Conservation (phyloP, 2,329 filamentous ascomycete genomes). For the Lachnellula arida region DNA sequence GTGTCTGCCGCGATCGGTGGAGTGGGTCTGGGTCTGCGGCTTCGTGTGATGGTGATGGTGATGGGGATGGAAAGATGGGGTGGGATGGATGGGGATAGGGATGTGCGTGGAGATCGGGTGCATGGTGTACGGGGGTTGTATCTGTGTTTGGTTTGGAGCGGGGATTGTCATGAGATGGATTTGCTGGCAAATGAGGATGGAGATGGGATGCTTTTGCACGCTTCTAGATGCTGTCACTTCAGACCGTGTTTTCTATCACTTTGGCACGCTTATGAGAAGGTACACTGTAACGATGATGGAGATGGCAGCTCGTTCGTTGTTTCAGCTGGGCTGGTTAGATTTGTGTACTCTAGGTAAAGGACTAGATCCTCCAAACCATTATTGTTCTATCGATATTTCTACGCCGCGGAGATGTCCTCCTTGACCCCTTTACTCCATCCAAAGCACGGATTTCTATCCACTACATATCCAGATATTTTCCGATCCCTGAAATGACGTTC, state of each 20-base stretch:
- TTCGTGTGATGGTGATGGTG: not conserved
- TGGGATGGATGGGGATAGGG: too few species aligned
- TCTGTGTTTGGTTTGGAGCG: not conserved
- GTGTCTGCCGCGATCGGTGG: not conserved
- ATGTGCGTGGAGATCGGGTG: not conserved
- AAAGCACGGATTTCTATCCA: not conserved
- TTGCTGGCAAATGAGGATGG: not conserved
- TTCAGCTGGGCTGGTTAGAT: too few species aligned
- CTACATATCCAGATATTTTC: not conserved
- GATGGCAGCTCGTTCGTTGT: too few species aligned
- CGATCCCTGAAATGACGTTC: not conserved
- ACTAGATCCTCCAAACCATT: too few species aligned
- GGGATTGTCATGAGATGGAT: not conserved
- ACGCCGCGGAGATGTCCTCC: too few species aligned
- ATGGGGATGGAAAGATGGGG: not conserved
- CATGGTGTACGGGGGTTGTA: not conserved
- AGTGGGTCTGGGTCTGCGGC: not conserved
- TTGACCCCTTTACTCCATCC: too few species aligned
- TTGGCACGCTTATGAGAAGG: too few species aligned
- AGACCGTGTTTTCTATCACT: not conserved
- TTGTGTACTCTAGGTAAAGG: too few species aligned
- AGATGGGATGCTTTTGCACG: not conserved
- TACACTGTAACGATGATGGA: too few species aligned
- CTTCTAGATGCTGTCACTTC: not conserved
- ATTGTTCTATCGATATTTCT: too few species aligned